Percentiles rank a stretch among this genome's conserved stretches.
Conservation (phyloP, 345 rosid genomes). For the Arabis alpina region DNA sequence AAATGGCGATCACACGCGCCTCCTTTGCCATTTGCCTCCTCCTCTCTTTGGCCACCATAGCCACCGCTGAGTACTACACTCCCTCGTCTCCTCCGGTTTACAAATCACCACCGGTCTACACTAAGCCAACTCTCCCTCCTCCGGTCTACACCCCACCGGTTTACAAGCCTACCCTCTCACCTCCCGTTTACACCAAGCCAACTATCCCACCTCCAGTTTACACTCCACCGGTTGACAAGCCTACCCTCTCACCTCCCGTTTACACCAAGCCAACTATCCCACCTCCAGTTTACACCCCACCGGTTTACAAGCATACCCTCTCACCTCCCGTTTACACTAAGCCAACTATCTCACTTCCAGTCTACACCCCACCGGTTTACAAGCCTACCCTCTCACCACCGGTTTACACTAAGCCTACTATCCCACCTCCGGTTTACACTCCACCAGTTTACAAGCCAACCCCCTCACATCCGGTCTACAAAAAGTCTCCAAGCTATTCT, state of each 20-base stretch:
- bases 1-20: slow-evolving; percentile 29
- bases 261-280: too few species aligned
- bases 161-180: background rate
- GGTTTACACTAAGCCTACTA: slow-evolving; percentile 21
- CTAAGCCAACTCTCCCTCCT: slow-evolving; percentile 9
- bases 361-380: background rate
- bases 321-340: slow-evolving; percentile 19
- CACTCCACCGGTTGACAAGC: too few species aligned
- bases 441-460: slow-evolving; percentile 13
- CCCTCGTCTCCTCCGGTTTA: slow-evolving; percentile 40
- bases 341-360: background rate
- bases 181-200: too few species aligned
- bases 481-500: slow-evolving; percentile 5
- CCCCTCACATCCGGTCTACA: background rate
- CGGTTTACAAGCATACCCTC: too few species aligned
- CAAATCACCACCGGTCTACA: slow-evolving; percentile 29
- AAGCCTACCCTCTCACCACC: slow-evolving; percentile 13
- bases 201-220: too few species aligned
- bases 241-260: too few species aligned
- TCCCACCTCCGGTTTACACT: slow-evolving; percentile 24
- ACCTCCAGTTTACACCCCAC: too few species aligned
- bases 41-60: slow-evolving; percentile 32
- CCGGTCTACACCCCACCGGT: slow-evolving; percentile 30
- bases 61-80: slow-evolving; percentile 42
- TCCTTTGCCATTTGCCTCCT: slow-evolving; percentile 35